Percentiles rank a stretch among this genome's conserved stretches.
These are phyloP conservation scores for Globisporangium paroecandrum DNA, from an alignment of 352 stramenopile species.

Conservation along the genomic window DNA sequence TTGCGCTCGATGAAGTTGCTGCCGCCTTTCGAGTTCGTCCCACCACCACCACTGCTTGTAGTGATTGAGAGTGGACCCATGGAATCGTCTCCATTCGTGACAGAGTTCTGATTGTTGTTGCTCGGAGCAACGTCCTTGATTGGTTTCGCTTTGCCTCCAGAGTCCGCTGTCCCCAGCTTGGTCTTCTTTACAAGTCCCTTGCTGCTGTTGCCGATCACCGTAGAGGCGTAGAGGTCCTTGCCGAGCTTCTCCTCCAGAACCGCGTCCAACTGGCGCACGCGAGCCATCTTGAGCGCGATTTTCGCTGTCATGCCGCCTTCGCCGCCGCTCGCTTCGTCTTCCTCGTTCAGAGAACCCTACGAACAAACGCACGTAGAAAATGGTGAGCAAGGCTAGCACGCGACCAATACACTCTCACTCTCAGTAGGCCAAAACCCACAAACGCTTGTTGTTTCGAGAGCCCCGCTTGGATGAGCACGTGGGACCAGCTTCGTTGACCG, in stretches of 20 bases:
- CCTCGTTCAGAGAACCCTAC: conserved; percentile 46
- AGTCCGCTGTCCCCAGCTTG: not conserved
- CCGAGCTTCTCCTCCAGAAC: conserved; percentile 64
- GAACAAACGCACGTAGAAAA: not conserved
- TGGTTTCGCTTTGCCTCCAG: not conserved
- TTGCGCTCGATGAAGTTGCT: conserved; percentile 55
- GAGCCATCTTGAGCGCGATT: conserved; percentile 71
- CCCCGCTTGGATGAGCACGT: conserved; percentile 56
- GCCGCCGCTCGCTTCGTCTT: conserved; percentile 24
- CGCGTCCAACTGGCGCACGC: conserved; percentile 53
- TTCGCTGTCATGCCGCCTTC: conserved; percentile 40
- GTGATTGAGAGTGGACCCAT: not conserved
- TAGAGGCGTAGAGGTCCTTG: conserved; percentile 46
- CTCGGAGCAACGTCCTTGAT: not conserved
- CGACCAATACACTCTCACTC: conserved; percentile 1
- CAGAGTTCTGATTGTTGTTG: conserved; percentile 8
- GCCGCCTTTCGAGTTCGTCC: not conserved
- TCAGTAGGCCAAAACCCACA: conserved; percentile 23
- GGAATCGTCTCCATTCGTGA: not conserved
- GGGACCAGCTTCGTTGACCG: conserved; percentile 45
- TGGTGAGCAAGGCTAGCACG: not conserved
- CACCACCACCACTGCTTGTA: not conserved
- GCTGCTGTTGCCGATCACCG: conserved; percentile 23
- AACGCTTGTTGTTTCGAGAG: conserved; percentile 67
- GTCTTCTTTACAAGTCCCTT: not conserved